Conservation (phyloP, 1,284 basidiomycete genomes). For the Pulchroboletus neoregius region DNA sequence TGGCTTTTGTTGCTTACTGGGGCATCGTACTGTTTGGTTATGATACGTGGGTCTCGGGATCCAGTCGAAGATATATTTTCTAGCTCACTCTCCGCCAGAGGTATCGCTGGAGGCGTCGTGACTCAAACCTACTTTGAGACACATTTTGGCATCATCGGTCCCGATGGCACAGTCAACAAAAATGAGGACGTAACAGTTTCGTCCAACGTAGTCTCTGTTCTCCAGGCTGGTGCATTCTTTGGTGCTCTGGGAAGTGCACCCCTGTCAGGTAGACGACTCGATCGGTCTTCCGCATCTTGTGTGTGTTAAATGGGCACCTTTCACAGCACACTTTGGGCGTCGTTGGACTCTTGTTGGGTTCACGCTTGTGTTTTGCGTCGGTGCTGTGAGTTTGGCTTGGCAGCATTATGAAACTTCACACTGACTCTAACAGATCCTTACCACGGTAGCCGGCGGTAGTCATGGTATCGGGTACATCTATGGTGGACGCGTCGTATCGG, state of each 20-base stretch:
- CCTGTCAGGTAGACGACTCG: conserved; percentile 47
- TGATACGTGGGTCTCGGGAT: conserved; percentile 50
- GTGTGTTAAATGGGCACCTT: neutral
- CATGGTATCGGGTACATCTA: conserved; percentile 65
- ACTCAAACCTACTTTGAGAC: conserved; percentile 55
- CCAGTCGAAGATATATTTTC: conserved; percentile 1
- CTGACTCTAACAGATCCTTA: conserved; percentile 39
- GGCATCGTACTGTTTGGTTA: conserved; percentile 80
- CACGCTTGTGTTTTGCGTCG: conserved; percentile 59
- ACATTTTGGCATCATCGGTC: conserved; percentile 54
- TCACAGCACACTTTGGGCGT: conserved; percentile 51
- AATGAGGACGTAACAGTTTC: conserved; percentile 46
- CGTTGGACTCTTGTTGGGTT: conserved; percentile 55
- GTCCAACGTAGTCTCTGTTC: conserved; percentile 68
- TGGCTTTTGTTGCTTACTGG: conserved; percentile 72
- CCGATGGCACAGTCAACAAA: conserved; percentile 37
- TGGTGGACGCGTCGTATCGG: conserved; percentile 65
- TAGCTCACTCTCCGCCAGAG: conserved; percentile 30
- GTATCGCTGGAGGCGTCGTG: conserved; percentile 65
- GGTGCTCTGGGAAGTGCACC: conserved; percentile 67
- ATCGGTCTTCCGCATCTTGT: neutral
- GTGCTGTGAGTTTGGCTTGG: conserved; percentile 47
- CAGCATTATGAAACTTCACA: neutral
- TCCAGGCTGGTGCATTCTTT: conserved; percentile 80
- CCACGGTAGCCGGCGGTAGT: conserved; percentile 56